Conservation (phyloP, 352 stramenopile genomes). For the Blastocystis sp. region DNA sequence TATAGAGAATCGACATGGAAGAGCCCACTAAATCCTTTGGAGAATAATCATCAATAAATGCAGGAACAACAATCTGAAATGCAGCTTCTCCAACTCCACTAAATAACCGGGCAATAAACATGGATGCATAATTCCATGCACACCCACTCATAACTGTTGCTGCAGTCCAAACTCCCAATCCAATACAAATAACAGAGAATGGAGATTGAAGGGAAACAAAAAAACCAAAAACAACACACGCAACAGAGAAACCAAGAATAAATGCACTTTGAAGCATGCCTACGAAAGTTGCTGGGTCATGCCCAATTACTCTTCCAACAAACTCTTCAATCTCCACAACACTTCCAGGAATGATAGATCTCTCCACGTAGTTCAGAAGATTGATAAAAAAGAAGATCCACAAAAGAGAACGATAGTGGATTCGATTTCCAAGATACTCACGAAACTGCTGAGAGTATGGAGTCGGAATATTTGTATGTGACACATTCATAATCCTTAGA, state of each 20-base stretch:
- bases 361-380: slow-evolving; percentile 57
- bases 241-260: slow-evolving; percentile 52
- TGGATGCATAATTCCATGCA: slow-evolving; percentile 6
- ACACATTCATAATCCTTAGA: not conserved
- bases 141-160: slow-evolving; percentile 20
- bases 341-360: slow-evolving; percentile 52
- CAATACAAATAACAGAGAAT: slow-evolving; percentile 41
- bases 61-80: slow-evolving; percentile 61
- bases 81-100: slow-evolving; percentile 58
- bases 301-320: not conserved
- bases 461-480: not conserved
- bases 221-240: slow-evolving; percentile 39
- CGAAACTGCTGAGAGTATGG: not conserved
- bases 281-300: not conserved
- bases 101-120: slow-evolving; percentile 31
- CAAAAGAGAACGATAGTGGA: not conserved
- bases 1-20: slow-evolving; percentile 33
- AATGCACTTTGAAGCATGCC: slow-evolving; percentile 51
- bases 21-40: slow-evolving; percentile 25
- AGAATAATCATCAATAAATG: slow-evolving; percentile 55
- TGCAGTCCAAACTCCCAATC: slow-evolving; percentile 5
- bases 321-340: slow-evolving; percentile 51
- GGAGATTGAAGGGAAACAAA: slow-evolving; percentile 6
- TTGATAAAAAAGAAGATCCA: slow-evolving; percentile 54
- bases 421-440: not conserved